These are phyloP conservation scores for Tuber magnatum DNA, from an alignment of 495 filamentous ascomycete genomes.

Conservation along the genomic window DNA sequence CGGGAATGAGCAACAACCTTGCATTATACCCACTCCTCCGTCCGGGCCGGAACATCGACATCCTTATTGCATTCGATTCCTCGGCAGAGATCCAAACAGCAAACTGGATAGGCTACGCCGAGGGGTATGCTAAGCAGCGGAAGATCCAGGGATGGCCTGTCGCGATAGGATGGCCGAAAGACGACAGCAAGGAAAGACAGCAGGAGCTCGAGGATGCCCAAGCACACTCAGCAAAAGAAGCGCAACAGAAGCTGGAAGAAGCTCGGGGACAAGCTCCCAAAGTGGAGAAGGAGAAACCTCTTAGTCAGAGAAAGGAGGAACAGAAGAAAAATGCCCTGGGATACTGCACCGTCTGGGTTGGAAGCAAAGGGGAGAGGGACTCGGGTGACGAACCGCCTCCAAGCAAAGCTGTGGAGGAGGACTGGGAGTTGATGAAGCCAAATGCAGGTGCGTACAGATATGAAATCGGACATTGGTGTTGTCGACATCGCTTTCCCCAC, in stretches of 20 bases:
- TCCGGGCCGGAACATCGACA: conserved; percentile 76
- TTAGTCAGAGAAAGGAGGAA: conserved; percentile 18
- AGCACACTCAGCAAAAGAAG: conserved; percentile 52
- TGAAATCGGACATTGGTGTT: background rate
- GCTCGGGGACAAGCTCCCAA: conserved; percentile 52
- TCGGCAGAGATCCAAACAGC: conserved; percentile 75
- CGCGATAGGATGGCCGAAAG: conserved; percentile 79
- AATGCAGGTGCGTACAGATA: conserved; percentile 55
- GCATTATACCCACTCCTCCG: conserved; percentile 90
- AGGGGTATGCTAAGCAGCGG: conserved; percentile 83
- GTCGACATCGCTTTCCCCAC: conserved; percentile 1
- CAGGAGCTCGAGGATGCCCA: conserved; percentile 62
- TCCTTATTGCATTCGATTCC: conserved; percentile 84
- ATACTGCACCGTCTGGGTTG: conserved; percentile 95
- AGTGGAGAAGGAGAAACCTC: conserved; percentile 30
- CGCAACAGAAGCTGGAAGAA: conserved; percentile 56
- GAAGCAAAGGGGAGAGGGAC: conserved; percentile 62
- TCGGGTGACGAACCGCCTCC: conserved; percentile 52
- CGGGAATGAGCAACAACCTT: conserved; percentile 96
- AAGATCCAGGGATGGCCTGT: conserved; percentile 89
- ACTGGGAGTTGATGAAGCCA: conserved; percentile 67
- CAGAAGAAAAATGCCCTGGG: conserved; percentile 55
- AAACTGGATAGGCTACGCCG: conserved; percentile 88
- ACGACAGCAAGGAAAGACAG: conserved; percentile 50
- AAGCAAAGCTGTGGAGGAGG: conserved; percentile 56